phyloP scores from a whole-genome alignment of 2,329 filamentous ascomycete genomes.

The Xenoacremonium recifei region DNA sequence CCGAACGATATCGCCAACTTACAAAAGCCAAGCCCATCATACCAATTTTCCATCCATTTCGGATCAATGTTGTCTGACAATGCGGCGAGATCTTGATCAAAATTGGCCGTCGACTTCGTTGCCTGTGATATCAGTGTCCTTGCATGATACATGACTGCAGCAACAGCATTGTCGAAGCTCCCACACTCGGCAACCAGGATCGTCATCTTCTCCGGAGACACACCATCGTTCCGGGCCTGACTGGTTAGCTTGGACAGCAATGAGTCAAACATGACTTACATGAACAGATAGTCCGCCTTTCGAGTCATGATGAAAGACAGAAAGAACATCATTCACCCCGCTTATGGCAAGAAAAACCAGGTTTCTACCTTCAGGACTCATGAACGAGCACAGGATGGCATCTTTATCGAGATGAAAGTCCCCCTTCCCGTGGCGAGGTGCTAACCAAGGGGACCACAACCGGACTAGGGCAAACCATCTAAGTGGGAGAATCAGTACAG shows the following conservation, averaged over 20 bases:
- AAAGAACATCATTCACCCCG: slow-evolving; percentile 67
- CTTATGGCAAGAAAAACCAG: slow-evolving; percentile 78
- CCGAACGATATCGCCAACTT: slow-evolving; percentile 24
- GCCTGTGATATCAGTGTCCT: slow-evolving; percentile 48
- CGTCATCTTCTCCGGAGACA: slow-evolving; percentile 51
- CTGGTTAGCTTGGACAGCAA: slow-evolving; percentile 8
- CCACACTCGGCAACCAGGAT: slow-evolving; percentile 71
- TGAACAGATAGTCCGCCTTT: slow-evolving; percentile 67
- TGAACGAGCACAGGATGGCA: slow-evolving; percentile 74
- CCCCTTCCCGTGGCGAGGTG: slow-evolving; percentile 76
- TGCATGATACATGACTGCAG: slow-evolving; percentile 86
- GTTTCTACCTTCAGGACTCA: slow-evolving; percentile 68
- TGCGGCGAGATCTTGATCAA: slow-evolving; percentile 44
- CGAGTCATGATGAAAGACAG: slow-evolving; percentile 63
- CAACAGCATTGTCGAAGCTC: slow-evolving; percentile 72
- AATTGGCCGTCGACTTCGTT: slow-evolving; percentile 42
- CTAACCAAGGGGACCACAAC: slow-evolving; percentile 80
- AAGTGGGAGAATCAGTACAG: slow-evolving; percentile 4
- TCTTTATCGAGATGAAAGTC: slow-evolving; percentile 72
- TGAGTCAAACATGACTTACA: slow-evolving; percentile 41
- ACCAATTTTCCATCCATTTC: slow-evolving; percentile 83
- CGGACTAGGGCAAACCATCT: slow-evolving; percentile 83
- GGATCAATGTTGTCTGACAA: slow-evolving; percentile 49
- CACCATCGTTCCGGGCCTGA: slow-evolving; percentile 66
- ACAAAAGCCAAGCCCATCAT: slow-evolving; percentile 91